phyloP scores from a whole-genome alignment of 768 basidiomycete genomes.

The Coprinellus aureogranulatus region DNA sequence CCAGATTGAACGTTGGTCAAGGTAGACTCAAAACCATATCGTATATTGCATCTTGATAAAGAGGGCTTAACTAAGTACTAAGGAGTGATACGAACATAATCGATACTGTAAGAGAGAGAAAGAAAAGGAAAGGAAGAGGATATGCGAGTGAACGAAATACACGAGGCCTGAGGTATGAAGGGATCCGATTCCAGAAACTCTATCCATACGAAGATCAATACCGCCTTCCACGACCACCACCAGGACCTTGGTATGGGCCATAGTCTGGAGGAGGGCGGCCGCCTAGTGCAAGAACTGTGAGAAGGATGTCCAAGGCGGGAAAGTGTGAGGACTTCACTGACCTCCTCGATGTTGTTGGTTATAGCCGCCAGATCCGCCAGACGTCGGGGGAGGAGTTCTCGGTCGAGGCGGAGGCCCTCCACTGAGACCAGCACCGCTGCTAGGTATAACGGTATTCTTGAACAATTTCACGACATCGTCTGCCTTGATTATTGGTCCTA shows the following conservation, averaged over 20 bases:
- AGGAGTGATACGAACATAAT: background rate
- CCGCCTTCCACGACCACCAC: conserved; percentile 16
- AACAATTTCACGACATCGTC: conserved; percentile 89
- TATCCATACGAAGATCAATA: background rate
- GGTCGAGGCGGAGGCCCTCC: conserved; percentile 48
- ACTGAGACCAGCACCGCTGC: conserved; percentile 46
- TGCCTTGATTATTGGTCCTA: conserved; percentile 86
- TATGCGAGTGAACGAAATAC: no score
- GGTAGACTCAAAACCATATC: background rate
- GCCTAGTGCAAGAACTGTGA: no score
- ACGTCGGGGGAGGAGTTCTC: conserved; percentile 30
- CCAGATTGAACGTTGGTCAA: no score
- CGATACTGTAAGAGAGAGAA: background rate
- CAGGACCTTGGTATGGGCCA: conserved; percentile 80
- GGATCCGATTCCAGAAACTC: no score
- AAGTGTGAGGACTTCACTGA: conserved; percentile 3
- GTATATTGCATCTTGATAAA: background rate
- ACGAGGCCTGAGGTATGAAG: no score
- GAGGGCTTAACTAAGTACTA: background rate
- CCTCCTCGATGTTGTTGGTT: conserved; percentile 9
- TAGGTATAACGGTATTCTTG: conserved; percentile 77
- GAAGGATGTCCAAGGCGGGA: conserved; percentile 3
- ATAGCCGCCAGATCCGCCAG: conserved; percentile 31
- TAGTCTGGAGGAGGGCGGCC: conserved; percentile 84
- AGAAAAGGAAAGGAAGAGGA: no score